These are phyloP conservation scores for Solanum tarijense DNA, from an alignment of 257 asterid species.

Conservation along the genomic window DNA sequence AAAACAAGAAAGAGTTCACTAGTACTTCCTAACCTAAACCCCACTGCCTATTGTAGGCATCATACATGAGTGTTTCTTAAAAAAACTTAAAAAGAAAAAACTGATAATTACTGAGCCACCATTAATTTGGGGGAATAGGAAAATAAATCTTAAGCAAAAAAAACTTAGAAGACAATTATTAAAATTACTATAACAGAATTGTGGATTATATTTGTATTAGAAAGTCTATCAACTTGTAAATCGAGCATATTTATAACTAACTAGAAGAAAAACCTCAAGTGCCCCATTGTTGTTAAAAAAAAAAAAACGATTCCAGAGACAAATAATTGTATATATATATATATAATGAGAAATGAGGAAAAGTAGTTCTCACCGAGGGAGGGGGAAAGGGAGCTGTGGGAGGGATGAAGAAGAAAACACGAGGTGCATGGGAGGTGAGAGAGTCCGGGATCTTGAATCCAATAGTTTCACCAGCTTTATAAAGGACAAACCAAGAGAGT, in stretches of 20 bases:
- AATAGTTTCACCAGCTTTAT: constrained; percentile 13
- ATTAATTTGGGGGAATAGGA: neutral
- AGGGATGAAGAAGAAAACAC: neutral
- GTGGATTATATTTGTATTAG: neutral
- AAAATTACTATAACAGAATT: neutral
- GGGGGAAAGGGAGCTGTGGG: neutral
- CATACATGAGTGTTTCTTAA: too few relatives aligned
- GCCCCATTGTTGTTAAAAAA: neutral
- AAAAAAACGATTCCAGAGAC: neutral
- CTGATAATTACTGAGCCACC: neutral
- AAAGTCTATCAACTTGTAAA: neutral
- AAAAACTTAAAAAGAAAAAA: neutral
- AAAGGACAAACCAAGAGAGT: constrained; percentile 15
- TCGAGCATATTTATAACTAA: neutral
- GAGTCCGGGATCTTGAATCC: constrained; percentile 5
- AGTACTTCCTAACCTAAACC: neutral
- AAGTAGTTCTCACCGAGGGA: neutral
- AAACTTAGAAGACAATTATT: neutral
- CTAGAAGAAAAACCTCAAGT: neutral
- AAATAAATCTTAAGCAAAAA: neutral
- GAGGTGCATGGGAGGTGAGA: neutral
- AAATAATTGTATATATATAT: neutral
- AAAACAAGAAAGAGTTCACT: neutral
- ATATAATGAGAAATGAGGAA: neutral
- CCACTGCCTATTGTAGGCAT: neutral